Percentiles rank a stretch among this genome's conserved stretches.
phyloP scores from a whole-genome alignment of 345 rosid genomes.

The Citrus unshiu region DNA sequence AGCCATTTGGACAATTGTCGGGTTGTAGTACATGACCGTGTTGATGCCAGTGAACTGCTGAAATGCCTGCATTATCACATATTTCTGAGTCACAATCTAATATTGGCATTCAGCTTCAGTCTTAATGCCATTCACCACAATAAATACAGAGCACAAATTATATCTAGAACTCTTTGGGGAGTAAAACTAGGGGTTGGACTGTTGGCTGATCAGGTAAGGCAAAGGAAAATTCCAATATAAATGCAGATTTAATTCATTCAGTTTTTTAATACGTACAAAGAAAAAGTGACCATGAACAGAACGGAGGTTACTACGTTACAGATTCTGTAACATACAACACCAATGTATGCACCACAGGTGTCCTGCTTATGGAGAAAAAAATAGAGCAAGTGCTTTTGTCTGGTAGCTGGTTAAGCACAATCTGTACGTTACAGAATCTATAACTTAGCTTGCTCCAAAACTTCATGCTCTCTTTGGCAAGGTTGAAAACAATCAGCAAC shows the following conservation, averaged over 20 bases:
- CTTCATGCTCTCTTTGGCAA: not conserved
- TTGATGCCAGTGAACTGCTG: conserved; percentile 96
- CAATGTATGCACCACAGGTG: too few relatives aligned
- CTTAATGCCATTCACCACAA: not conserved
- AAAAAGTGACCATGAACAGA: too few relatives aligned
- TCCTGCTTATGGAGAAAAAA: too few relatives aligned
- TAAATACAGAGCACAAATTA: not conserved
- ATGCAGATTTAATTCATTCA: too few relatives aligned
- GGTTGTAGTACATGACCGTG: conserved; percentile 96
- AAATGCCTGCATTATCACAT: conserved; percentile 64
- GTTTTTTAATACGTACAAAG: too few relatives aligned
- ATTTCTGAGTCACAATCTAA: not conserved
- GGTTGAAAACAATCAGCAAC: not conserved
- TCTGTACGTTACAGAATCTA: too few relatives aligned
- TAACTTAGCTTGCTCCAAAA: not conserved
- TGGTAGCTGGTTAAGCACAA: too few relatives aligned
- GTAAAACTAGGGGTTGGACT: not conserved
- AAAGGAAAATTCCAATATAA: not conserved
- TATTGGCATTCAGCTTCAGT: not conserved
- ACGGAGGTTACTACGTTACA: too few relatives aligned
- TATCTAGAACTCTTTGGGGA: not conserved
- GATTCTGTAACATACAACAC: too few relatives aligned
- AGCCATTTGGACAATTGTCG: conserved; percentile 94
- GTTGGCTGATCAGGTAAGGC: not conserved
- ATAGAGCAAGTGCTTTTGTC: too few relatives aligned